Conservation (phyloP, 1,284 basidiomycete genomes). For the Afroboletus lepidellus region DNA sequence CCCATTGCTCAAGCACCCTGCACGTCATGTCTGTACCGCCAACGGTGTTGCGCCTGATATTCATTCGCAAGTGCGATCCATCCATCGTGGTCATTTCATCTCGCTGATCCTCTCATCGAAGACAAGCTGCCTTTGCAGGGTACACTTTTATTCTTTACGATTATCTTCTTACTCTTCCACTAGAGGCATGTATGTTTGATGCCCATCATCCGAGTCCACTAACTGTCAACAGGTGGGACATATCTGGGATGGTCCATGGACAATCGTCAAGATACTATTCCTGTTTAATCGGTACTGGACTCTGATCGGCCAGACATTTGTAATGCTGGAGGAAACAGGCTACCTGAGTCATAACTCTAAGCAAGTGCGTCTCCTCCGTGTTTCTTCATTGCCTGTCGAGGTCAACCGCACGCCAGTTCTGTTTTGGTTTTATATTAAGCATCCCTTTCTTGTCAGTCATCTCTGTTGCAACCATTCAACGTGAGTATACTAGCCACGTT, state of each 20-base stretch:
- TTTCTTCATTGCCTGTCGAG: neutral
- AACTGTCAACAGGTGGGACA: slow-evolving; percentile 11
- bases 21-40: slow-evolving; percentile 15
- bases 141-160: slow-evolving; percentile 16
- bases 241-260: slow-evolving; percentile 21
- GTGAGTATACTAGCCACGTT: slow-evolving; percentile 11
- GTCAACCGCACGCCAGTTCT: slow-evolving; percentile 21
- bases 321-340: slow-evolving; percentile 25
- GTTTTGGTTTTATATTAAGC: slow-evolving; percentile 8
- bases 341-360: slow-evolving; percentile 14
- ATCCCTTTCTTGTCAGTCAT: slow-evolving; percentile 10
- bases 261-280: slow-evolving; percentile 22
- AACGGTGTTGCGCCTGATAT: too few relatives aligned
- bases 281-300: slow-evolving; percentile 27
- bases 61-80: slow-evolving; percentile 20
- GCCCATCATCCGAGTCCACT: too few relatives aligned
- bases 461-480: slow-evolving; percentile 24
- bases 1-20: too few relatives aligned
- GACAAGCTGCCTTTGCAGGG: slow-evolving; percentile 13
- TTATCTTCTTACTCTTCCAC: slow-evolving; percentile 19
- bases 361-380: slow-evolving; percentile 7
- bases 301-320: slow-evolving; percentile 21
- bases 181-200: slow-evolving; percentile 16
- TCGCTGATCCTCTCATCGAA: neutral
- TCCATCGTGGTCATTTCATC: neutral